Conservation (phyloP, 441 rosid species). For the Flueggea neowawraea region DNA sequence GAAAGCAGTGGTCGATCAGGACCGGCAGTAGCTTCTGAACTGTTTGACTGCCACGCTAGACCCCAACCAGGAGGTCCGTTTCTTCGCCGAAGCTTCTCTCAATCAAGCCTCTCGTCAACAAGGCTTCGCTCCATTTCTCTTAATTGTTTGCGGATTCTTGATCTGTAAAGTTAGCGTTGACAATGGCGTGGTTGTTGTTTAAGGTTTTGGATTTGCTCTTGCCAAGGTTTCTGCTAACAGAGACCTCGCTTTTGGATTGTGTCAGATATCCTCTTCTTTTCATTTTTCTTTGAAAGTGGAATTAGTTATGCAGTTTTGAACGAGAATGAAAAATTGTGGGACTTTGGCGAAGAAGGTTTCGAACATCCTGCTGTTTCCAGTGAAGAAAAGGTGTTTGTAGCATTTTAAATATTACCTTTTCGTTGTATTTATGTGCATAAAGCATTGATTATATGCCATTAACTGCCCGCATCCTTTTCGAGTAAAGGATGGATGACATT, state of each 20-base stretch:
- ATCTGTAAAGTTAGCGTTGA: too few relatives aligned
- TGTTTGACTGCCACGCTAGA: constrained; percentile 91
- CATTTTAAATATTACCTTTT: too few relatives aligned
- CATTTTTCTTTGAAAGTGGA: too few relatives aligned
- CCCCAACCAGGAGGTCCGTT: constrained; percentile 77
- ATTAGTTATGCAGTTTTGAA: too few relatives aligned
- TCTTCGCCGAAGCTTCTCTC: constrained; percentile 91
- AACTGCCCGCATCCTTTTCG: background rate
- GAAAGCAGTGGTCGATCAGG: constrained; percentile 75
- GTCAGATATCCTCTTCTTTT: constrained; percentile 99
- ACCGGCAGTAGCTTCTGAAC: constrained; percentile 91
- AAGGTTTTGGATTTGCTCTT: constrained; percentile 88
- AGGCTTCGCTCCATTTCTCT: constrained; percentile 36
- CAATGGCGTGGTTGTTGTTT: background rate
- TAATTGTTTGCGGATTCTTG: too few relatives aligned
- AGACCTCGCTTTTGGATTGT: constrained; percentile 73
- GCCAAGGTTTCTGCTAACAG: constrained; percentile 77
- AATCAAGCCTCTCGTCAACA: constrained; percentile 86
- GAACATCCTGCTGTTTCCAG: constrained; percentile 70
- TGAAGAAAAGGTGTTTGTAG: constrained; percentile 73
- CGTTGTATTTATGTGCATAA: too few relatives aligned
- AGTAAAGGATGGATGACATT: too few relatives aligned
- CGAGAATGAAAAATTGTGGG: too few relatives aligned
- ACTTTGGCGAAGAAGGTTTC: constrained; percentile 74
- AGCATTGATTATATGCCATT: too few relatives aligned